These are phyloP conservation scores for Alternaria sp. DNA, from an alignment of 2,329 filamentous ascomycete genomes.

Conservation along the genomic window DNA sequence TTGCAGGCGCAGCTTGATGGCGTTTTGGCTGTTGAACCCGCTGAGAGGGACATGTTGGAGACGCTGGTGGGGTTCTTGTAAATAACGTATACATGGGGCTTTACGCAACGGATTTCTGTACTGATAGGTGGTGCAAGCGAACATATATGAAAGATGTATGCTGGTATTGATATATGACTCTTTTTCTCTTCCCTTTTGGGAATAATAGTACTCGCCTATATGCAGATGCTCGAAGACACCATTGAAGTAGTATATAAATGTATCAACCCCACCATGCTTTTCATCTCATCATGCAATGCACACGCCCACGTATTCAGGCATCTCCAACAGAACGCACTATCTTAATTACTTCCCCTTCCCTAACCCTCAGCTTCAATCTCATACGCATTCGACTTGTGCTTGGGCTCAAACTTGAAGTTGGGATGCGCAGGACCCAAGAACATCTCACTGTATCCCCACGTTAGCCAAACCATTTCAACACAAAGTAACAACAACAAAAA, in stretches of 20 bases:
- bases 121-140: background rate
- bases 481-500: no score
- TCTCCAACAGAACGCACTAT: background rate
- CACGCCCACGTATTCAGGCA: background rate
- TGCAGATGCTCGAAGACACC: background rate
- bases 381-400: conserved; percentile 96
- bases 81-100: background rate
- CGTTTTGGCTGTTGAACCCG: conserved; percentile 61
- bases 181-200: background rate
- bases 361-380: conserved; percentile 69
- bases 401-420: conserved; percentile 93
- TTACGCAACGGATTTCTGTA: background rate
- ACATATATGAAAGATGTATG: background rate
- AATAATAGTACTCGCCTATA: background rate
- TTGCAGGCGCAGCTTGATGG: conserved; percentile 74
- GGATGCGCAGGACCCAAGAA: conserved; percentile 91
- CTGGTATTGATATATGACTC: background rate
- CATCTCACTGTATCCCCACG: conserved; percentile 76
- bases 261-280: background rate
- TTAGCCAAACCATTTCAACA: conserved; percentile 20
- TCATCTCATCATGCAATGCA: background rate
- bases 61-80: conserved; percentile 59
- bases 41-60: conserved; percentile 71
- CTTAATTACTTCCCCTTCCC: background rate
- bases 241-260: background rate